A percentile compares a stretch with the other conserved stretches of the same genome.
These are phyloP conservation scores for Phytophthora nicotianae DNA, from an alignment of 352 stramenopile genomes.

Conservation along the genomic window DNA sequence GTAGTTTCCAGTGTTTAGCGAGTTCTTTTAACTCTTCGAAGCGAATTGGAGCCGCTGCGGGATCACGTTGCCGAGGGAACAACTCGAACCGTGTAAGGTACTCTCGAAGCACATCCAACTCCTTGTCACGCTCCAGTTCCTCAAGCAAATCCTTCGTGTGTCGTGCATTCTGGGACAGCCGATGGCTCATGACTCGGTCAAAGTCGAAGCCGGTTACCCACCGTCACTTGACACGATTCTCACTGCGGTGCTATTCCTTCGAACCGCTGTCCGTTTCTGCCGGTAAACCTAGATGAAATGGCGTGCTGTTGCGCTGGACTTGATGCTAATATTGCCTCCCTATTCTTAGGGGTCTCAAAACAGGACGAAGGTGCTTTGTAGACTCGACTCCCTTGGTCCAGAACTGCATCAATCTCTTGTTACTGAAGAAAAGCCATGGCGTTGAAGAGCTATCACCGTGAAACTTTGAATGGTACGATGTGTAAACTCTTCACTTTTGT, in stretches of 20 bases:
- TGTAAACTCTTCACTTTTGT: not conserved
- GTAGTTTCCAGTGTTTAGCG: conserved; percentile 90
- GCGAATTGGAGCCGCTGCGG: conserved; percentile 75
- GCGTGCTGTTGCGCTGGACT: conserved; percentile 2
- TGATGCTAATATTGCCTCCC: conserved; percentile 26
- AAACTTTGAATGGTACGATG: conserved; percentile 69
- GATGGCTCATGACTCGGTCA: conserved; percentile 67
- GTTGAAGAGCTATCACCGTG: conserved; percentile 81
- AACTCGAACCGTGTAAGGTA: conserved; percentile 85
- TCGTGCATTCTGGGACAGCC: conserved; percentile 79
- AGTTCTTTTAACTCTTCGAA: conserved; percentile 93
- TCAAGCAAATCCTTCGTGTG: conserved; percentile 83
- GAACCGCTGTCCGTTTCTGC: conserved; percentile 29
- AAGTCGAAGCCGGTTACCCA: not conserved
- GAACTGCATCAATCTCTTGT: not conserved
- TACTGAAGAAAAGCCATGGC: conserved; percentile 43
- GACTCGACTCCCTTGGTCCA: not conserved
- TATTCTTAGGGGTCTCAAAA: conserved; percentile 25
- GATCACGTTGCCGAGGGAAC: conserved; percentile 78
- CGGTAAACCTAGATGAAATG: conserved; percentile 16
- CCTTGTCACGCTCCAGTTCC: conserved; percentile 88
- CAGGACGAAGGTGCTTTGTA: conserved; percentile 10
- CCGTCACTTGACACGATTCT: not conserved
- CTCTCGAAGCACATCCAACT: conserved; percentile 83
- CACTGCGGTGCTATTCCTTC: conserved; percentile 1